Evolutionary conservation across 2,329 filamentous ascomycete genomes (phyloP), one percentile per base, ranked within the genome.

Genomic region (Pseudogymnoascus sp.): DNA sequence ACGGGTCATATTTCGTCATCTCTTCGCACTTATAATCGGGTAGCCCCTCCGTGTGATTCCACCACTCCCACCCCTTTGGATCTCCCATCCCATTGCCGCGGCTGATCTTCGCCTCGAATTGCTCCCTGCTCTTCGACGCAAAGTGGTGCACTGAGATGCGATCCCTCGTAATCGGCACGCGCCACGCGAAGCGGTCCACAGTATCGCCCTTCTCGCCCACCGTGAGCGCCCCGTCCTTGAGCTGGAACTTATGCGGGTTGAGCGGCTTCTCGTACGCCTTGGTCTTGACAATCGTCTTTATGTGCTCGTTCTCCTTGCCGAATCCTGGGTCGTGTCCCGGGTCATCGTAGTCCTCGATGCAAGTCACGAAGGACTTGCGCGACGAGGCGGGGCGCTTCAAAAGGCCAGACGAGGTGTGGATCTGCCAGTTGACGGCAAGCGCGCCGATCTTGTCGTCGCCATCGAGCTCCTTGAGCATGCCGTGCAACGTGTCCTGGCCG

Each of bases 141-240:
- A 74, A 75, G 62, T 75, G 73, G 67, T 75, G 73, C 50, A 75
- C 50, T 0, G 65, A 68, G 50, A 75, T 66, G 16, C 71, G 64
- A 42, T 71, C 65, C 38, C 71, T 68, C 4, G 71, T 73, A 35
- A 73, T 70, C 14, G 72, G 72, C 33, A 63, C 64, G 6, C 73
- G 65, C 50, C 65, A 70, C 3, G 69, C 70, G 3, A 61, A 63
- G 6, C 63, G 63, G 5, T 62, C 62, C 2, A 71, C 65, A 11
- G 64, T 31, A 33, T 72, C 69, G 6, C 69, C 67, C 42, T 70
- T 33, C 64, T 74, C 72, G 31, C 71, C 70, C 7, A 74, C 69
- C 1, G 70, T 70, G 24, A 65, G 38, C 1, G 66, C 64, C 6
- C 64, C 69, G 6, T 64, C 59, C 11, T 42, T 47, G 7, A 69